These are phyloP conservation scores for Alternaria postmessia DNA, from an alignment of 2,329 filamentous ascomycete genomes.

Conservation along the genomic window DNA sequence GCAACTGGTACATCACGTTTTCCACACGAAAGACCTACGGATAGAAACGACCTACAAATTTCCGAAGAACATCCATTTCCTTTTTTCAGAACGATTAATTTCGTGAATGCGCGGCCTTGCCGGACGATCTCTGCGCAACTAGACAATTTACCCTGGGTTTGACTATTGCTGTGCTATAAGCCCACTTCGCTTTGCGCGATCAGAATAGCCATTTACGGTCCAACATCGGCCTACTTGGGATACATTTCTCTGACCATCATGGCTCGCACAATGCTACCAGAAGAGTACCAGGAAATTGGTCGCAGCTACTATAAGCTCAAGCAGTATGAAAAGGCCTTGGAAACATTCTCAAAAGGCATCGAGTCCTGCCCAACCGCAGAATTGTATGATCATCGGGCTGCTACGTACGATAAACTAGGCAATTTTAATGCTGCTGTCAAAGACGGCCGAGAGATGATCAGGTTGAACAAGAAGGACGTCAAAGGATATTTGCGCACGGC, in stretches of 20 bases:
- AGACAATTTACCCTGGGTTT: background rate
- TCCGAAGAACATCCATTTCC: background rate
- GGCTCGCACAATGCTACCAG: constrained; percentile 41
- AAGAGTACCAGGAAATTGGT: constrained; percentile 49
- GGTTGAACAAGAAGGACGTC: constrained; percentile 59
- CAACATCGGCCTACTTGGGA: background rate
- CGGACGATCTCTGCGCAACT: background rate
- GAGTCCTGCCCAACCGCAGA: constrained; percentile 35
- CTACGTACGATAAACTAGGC: constrained; percentile 62
- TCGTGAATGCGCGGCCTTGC: background rate
- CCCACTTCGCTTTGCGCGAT: background rate
- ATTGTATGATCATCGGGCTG: constrained; percentile 64
- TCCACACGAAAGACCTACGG: background rate
- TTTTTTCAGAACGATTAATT: background rate
- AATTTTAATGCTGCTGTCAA: constrained; percentile 61
- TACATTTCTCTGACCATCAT: constrained; percentile 20
- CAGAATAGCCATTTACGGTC: background rate
- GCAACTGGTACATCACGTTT: background rate
- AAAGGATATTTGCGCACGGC: constrained; percentile 66
- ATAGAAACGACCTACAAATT: background rate
- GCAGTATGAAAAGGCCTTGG: constrained; percentile 45
- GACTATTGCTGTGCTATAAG: background rate
- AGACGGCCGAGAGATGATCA: constrained; percentile 67
- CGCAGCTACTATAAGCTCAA: constrained; percentile 48
- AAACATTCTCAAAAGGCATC: constrained; percentile 46